These are phyloP conservation scores for Ceraceosorus guamensis DNA, from an alignment of 1,284 basidiomycete genomes.

Conservation along the genomic window DNA sequence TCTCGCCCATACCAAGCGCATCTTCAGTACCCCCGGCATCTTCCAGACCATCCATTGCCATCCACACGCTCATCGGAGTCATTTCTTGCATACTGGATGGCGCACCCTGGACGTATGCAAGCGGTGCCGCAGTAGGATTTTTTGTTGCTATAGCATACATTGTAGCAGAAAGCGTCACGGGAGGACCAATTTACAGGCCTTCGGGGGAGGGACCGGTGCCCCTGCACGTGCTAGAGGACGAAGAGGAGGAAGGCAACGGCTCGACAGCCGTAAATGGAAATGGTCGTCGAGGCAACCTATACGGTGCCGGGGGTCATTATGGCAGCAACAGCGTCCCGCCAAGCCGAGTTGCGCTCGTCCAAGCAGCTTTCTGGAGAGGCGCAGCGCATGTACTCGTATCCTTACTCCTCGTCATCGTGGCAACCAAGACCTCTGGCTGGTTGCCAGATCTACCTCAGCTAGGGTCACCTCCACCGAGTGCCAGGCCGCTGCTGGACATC, in stretches of 20 bases:
- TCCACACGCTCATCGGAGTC: neutral
- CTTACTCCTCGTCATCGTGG: too few species aligned
- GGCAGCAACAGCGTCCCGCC: neutral
- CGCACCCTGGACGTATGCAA: neutral
- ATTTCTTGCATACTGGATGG: neutral
- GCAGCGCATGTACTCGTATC: too few species aligned
- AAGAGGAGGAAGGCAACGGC: neutral
- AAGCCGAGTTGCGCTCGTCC: neutral
- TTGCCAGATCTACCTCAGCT: too few species aligned
- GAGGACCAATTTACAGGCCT: too few species aligned
- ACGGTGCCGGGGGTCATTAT: too few species aligned
- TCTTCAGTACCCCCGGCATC: neutral
- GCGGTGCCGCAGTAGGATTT: neutral
- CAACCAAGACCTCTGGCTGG: neutral
- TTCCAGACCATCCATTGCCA: neutral
- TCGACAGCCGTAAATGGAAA: too few species aligned
- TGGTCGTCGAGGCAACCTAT: too few species aligned
- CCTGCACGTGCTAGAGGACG: neutral
- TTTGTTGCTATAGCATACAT: too few species aligned
- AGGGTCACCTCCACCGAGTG: too few species aligned
- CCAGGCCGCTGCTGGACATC: neutral
- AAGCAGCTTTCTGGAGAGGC: too few species aligned
- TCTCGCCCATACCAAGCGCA: neutral
- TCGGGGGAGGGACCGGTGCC: too few species aligned
- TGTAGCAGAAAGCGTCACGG: too few species aligned